Evolutionary conservation across 495 filamentous ascomycete species (phyloP), one percentile per base, ranked within the genome.

Genomic region (Apiosordaria backusii): DNA sequence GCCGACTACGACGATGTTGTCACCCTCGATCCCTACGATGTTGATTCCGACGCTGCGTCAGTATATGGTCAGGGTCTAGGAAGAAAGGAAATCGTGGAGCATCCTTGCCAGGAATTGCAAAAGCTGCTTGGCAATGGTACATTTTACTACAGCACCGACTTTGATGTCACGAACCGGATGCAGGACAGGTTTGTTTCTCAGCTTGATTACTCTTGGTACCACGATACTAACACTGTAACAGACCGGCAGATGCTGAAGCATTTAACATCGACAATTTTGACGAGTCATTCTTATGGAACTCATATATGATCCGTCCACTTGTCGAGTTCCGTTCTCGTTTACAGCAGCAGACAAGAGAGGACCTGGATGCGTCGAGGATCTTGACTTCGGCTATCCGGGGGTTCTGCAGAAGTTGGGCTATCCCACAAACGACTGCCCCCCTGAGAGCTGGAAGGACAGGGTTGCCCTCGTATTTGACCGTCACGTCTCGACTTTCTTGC

Each of bases 121-220:
- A 97, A 96, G 81, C 84, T 99, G 10, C 81, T 99, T 22, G 88
- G 91, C 67, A 91, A 95, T 77, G 93, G 96, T n/a, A 97, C 89
- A 15, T 99, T 99, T 74, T 98, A 98, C 75, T 99, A 97, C 76
- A 97, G 94, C 71, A 88, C 92, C 27, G 91, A 98, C 78, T 99
- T 99, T 74, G 93, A 98, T 76, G 84, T 99, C 22, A 98, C 95
- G 24, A 94, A 94, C 76, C 86, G 95, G 67, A 81, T 97, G 68
- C 95, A 99, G 78, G 89, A 97, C 70, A 89, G 94, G 90, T 93
- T 77, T 53, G 16, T 18, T 59, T 59, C 16, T 29, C 19, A 10
- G 21, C 5, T 29, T 29, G 3, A 7, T 5, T n/a, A 13, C 13
- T 4, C 27, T 9, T 27, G 16, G n/a, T 7, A 22, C 50, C 1